Base-by-base conservation (phyloP, 1,139 yeast species). In the Yamadazyma dendronema region DNA sequence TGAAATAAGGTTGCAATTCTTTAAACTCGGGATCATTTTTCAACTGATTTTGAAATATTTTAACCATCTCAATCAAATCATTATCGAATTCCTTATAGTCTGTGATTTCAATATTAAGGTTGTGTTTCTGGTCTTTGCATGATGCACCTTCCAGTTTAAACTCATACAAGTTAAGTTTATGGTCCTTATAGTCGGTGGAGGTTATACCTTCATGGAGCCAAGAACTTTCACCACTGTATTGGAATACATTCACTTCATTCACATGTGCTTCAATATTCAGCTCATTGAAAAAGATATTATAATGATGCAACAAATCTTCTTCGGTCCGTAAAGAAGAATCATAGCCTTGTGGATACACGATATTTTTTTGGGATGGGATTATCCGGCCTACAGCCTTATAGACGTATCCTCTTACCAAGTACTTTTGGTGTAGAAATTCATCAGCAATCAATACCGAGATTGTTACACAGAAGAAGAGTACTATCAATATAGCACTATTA, bases 1-100 rank as follows among this genome's bases (percentile, higher is more conserved):
- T 43, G 38, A 56, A 56, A 33, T 48, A 57, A 1, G 52, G 53
- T 15, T 42, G 39, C 8, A 56, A 33, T 17, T 56, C 59, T 17
- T 36, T 36, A 22, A 56, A 49, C 3, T 53, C 44, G 4, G 36
- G 41, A 28, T 56, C 59, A 21, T 37, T 32, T 8, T 47, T 36
- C 27, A 56, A 36, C 29, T 56, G 61, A 9, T 39, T 4, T 21
- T 36, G 28, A n/a, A 55, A 38, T 4, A 38, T 37, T 19, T 33
- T 28, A 7, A 38, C 49, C 47, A 53, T 43, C 7, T 31, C 39
- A 7, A 37, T 42, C 16, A 50, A 38, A 17, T 43, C 46, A 16
- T 17, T n/a, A 22, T 43, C 46, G 22, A 49, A 36, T 28, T 41
- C 37, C 11, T 19, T 35, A 27, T 43, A 42, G 7, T 34, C 22